Base-by-base conservation (phyloP, 208 protist species). In the Leishmania braziliensis region DNA sequence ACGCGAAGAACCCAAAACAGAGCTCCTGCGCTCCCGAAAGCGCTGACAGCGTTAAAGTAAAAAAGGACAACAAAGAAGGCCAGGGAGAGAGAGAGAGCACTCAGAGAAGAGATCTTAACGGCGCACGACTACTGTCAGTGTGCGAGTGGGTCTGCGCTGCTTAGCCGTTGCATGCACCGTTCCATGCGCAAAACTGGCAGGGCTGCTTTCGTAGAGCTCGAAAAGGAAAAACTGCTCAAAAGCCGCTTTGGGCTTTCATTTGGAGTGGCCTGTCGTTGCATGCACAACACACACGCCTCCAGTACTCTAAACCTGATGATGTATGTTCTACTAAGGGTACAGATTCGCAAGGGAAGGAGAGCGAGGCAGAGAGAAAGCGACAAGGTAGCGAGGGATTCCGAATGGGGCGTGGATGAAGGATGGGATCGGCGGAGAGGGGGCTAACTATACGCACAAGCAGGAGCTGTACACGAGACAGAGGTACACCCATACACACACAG, bases 311-410 rank as follows among this genome's bases (percentile, higher is more conserved):
- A 12, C 33, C 43, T 29, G 39, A 29, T 18, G 23, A 46, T 51
- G 39, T 26, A 23, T 5, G 68, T 46, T 4, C 4, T 73, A 23
- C 39, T 46, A 20, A 14, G 43, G 43, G 26, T 20, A 51, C 10
- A 0, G 43, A 29, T 46, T 8, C 10, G 0, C 6, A 1, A 73
- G 26, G 33, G 43, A 51, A 5, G 8, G 8, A 77, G 16, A 78
- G 16, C 60, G 23, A 84, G 53, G 43, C 43, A 68, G 16, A 23
- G 39, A 81, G 36, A 78, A 78, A 76, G 33, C 39, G 58, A 85
- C 26, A 85, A 65, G 82, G 73, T 58, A 81, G 36, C n/a, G 66
- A 20, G 77, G 18, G 36, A 73, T 23, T 36, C 4, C 10, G 18
- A 8, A 26, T 65, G 39, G n/a, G 46, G 70, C 18, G 48, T 48